Conservation (phyloP, 345 rosid genomes). For the Gossypium longicalyx region DNA sequence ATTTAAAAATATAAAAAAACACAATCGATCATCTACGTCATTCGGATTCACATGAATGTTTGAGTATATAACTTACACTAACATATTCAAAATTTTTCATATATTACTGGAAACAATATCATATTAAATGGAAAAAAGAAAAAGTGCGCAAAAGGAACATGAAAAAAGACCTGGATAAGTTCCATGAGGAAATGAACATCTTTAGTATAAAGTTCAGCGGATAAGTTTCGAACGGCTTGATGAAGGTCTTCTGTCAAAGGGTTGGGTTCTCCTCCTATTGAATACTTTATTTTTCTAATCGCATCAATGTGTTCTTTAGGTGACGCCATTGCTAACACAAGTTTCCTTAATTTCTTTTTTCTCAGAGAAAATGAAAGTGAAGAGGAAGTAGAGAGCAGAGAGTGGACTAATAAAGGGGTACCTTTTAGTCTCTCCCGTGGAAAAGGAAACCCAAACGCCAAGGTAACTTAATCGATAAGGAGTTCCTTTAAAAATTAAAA, state of each 20-base stretch:
- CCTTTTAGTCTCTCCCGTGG: no score
- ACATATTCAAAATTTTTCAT: no score
- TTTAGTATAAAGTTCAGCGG: slow-evolving; percentile 65
- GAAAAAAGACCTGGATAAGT: slow-evolving; percentile 46
- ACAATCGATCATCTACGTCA: not conserved
- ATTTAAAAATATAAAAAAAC: not conserved
- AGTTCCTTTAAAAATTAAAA: not conserved
- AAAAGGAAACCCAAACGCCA: not conserved
- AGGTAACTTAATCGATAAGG: not conserved
- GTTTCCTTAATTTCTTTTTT: not conserved
- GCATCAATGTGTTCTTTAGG: slow-evolving; percentile 49
- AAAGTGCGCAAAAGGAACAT: not conserved
- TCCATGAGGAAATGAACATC: slow-evolving; percentile 79
- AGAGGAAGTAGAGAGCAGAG: not conserved
- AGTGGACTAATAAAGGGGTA: not conserved
- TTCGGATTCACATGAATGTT: no score
- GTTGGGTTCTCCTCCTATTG: slow-evolving; percentile 51
- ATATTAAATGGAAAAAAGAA: no score
- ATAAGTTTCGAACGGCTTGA: slow-evolving; percentile 53
- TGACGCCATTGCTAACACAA: slow-evolving; percentile 23
- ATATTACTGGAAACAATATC: no score
- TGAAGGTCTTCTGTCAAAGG: slow-evolving; percentile 53
- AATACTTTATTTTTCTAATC: slow-evolving; percentile 42
- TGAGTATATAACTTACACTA: no score
- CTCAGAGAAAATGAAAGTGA: not conserved